Percentiles rank a stretch among this genome's conserved stretches.
These are phyloP conservation scores for Paraconiothyrium brasiliense DNA, from an alignment of 2,329 filamentous ascomycete species.

Conservation along the genomic window DNA sequence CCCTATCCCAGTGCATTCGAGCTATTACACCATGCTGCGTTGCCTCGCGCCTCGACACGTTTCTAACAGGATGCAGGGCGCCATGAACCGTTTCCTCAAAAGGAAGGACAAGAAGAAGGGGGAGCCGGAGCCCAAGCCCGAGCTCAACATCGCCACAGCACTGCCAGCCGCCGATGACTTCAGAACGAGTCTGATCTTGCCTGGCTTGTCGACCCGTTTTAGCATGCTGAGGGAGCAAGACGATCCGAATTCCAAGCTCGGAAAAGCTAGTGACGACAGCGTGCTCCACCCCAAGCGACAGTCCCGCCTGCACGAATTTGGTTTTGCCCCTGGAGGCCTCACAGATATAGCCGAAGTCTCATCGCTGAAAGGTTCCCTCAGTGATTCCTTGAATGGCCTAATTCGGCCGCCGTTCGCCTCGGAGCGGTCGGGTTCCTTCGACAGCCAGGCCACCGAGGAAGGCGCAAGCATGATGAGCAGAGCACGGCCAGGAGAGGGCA, in stretches of 20 bases:
- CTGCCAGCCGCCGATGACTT: slow-evolving; percentile 89
- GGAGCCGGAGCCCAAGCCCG: slow-evolving; percentile 64
- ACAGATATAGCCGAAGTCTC: slow-evolving; percentile 91
- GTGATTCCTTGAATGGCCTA: neutral
- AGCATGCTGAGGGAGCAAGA: slow-evolving; percentile 97
- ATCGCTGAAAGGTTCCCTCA: slow-evolving; percentile 65
- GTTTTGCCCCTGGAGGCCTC: slow-evolving; percentile 67
- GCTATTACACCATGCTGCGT: slow-evolving; percentile 21
- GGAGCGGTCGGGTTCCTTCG: slow-evolving; percentile 71
- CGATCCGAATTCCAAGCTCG: slow-evolving; percentile 85
- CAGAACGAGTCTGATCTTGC: slow-evolving; percentile 94
- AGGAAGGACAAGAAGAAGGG: slow-evolving; percentile 64
- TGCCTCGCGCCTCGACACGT: slow-evolving; percentile 17
- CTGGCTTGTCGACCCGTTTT: slow-evolving; percentile 90
- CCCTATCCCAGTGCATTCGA: slow-evolving; percentile 12
- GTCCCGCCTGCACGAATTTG: slow-evolving; percentile 79
- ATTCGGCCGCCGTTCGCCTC: slow-evolving; percentile 68
- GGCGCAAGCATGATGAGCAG: slow-evolving; percentile 85
- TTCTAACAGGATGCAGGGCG: slow-evolving; percentile 37
- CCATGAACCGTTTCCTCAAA: slow-evolving; percentile 80
- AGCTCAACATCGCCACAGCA: slow-evolving; percentile 76
- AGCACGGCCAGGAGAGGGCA: slow-evolving; percentile 84
- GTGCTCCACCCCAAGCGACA: slow-evolving; percentile 84
- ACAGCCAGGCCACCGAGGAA: slow-evolving; percentile 70
- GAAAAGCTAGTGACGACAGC: slow-evolving; percentile 95